Evolutionary conservation across 2,329 filamentous ascomycete species (phyloP).

Genomic region (Alternaria postmessia): DNA sequence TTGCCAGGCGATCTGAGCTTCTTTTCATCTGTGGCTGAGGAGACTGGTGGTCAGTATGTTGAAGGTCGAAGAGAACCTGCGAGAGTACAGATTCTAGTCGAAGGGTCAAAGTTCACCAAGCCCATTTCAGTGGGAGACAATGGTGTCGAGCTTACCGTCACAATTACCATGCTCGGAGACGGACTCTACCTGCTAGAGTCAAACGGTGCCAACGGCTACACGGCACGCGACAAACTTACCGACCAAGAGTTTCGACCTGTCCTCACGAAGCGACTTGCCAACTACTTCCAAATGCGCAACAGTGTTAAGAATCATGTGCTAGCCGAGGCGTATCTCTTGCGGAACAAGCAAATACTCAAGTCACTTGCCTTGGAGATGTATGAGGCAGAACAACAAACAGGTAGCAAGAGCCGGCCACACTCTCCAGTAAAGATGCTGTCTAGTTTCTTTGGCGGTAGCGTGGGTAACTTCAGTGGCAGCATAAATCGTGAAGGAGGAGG

Average conservation of each 20-base stretch:
- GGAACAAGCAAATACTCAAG: constrained; percentile 79
- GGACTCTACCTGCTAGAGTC: constrained; percentile 65
- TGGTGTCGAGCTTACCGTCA: constrained; percentile 75
- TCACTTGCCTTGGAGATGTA: constrained; percentile 71
- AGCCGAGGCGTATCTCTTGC: constrained; percentile 74
- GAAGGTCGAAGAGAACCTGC: constrained; percentile 73
- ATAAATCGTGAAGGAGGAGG: constrained; percentile 23
- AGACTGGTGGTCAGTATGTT: constrained; percentile 68
- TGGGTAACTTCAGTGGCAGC: constrained; percentile 46
- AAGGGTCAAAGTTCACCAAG: constrained; percentile 72
- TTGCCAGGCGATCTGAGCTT: constrained; percentile 63
- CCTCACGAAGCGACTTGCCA: constrained; percentile 76
- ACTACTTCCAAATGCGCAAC: constrained; percentile 75
- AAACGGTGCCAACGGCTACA: constrained; percentile 72
- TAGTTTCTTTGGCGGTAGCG: constrained; percentile 74
- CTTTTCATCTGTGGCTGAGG: constrained; percentile 75
- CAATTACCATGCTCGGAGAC: constrained; percentile 65
- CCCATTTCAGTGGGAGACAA: constrained; percentile 52
- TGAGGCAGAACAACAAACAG: constrained; percentile 61
- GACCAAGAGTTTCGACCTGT: constrained; percentile 77
- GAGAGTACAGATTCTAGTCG: constrained; percentile 75
- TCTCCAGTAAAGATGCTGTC: constrained; percentile 92
- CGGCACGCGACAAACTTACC: constrained; percentile 77
- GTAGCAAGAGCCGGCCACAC: constrained; percentile 72
- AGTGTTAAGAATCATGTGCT: constrained; percentile 70